phyloP scores from a whole-genome alignment of 352 stramenopile genomes.

The Phytophthora litchii region DNA sequence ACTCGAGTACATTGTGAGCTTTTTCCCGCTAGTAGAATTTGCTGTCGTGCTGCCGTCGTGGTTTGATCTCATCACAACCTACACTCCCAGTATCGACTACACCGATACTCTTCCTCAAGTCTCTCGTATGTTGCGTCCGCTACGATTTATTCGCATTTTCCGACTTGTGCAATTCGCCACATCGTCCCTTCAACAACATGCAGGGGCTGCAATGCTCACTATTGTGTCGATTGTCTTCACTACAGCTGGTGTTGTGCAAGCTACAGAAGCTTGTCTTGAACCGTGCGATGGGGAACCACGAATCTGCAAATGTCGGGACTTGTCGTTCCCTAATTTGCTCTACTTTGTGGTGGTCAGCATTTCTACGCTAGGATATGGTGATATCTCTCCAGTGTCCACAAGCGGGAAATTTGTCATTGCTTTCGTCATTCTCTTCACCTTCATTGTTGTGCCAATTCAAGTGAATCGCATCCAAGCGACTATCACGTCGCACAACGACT shows the following conservation, averaged over 20 bases:
- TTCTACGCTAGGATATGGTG: conserved; percentile 84
- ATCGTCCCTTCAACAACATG: conserved; percentile 75
- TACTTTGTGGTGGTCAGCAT: conserved; percentile 90
- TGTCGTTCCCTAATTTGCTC: conserved; percentile 75
- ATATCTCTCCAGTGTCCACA: conserved; percentile 70
- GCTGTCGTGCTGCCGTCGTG: conserved; percentile 70
- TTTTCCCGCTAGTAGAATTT: conserved; percentile 64
- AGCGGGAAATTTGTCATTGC: conserved; percentile 79
- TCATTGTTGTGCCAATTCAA: conserved; percentile 82
- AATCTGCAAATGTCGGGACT: conserved; percentile 57
- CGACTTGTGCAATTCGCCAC: conserved; percentile 77
- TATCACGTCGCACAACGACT: conserved; percentile 82
- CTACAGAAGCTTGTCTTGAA: conserved; percentile 59
- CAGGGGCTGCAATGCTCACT: conserved; percentile 63
- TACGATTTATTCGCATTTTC: conserved; percentile 75
- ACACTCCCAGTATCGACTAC: conserved; percentile 26
- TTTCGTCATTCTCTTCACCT: conserved; percentile 85
- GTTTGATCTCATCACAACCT: conserved; percentile 38
- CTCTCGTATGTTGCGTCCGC: conserved; percentile 50
- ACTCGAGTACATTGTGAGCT: conserved; percentile 55
- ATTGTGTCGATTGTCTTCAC: conserved; percentile 76
- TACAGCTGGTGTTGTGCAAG: conserved; percentile 69
- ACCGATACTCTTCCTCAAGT: conserved; percentile 24
- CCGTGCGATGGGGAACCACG: conserved; percentile 29
- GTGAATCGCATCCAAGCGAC: conserved; percentile 77